Evolutionary conservation across 495 filamentous ascomycete species (phyloP).

Genomic region (Penicillium goetzii): DNA sequence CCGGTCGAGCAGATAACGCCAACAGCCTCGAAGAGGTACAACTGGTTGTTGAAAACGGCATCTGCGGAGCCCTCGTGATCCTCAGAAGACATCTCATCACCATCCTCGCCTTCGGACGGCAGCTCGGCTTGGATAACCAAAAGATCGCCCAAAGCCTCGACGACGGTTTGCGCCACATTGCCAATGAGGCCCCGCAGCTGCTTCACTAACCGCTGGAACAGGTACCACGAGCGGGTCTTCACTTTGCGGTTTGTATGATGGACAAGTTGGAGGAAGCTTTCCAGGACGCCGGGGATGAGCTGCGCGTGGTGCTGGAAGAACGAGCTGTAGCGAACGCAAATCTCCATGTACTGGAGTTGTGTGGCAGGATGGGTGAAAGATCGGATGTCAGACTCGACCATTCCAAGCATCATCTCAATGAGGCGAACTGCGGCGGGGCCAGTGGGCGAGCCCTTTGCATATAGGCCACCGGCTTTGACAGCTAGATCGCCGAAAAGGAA

Average conservation of each 20-base stretch:
- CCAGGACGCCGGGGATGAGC: slow-evolving; percentile 81
- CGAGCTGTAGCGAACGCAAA: slow-evolving; percentile 88
- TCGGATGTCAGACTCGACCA: slow-evolving; percentile 89
- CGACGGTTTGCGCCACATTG: slow-evolving; percentile 84
- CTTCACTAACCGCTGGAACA: slow-evolving; percentile 92
- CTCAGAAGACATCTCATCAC: slow-evolving; percentile 93
- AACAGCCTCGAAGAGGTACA: slow-evolving; percentile 93
- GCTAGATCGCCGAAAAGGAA: slow-evolving; percentile 94
- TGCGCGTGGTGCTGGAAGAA: slow-evolving; percentile 85
- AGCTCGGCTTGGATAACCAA: slow-evolving; percentile 89
- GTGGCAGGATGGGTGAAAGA: slow-evolving; percentile 88
- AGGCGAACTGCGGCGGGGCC: slow-evolving; percentile 74
- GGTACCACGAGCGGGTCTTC: slow-evolving; percentile 90
- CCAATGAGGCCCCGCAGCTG: slow-evolving; percentile 80
- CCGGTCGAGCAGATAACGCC: slow-evolving; percentile 83
- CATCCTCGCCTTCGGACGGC: slow-evolving; percentile 68
- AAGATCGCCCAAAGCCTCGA: slow-evolving; percentile 86
- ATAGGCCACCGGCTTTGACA: slow-evolving; percentile 80
- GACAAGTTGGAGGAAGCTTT: slow-evolving; percentile 86
- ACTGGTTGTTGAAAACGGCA: slow-evolving; percentile 84
- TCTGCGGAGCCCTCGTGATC: slow-evolving; percentile 86
- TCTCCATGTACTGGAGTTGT: slow-evolving; percentile 96
- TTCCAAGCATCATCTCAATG: slow-evolving; percentile 86
- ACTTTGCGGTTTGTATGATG: slow-evolving; percentile 86
- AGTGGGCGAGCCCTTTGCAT: slow-evolving; percentile 77